These are phyloP conservation scores for Colletotrichum echinochloae DNA, from an alignment of 2,329 filamentous ascomycete species.

Conservation along the genomic window DNA sequence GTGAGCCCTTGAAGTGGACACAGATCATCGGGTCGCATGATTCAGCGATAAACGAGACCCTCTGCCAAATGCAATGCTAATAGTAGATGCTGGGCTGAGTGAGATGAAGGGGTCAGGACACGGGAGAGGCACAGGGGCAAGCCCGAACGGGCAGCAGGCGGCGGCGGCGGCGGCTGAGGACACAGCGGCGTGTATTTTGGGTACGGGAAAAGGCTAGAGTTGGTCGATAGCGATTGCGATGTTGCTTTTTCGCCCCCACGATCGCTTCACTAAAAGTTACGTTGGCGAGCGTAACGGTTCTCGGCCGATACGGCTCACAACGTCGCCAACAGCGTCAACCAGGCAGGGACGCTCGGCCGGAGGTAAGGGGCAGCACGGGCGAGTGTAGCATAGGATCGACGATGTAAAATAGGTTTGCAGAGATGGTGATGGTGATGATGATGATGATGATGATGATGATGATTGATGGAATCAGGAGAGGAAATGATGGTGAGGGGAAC, in stretches of 20 bases:
- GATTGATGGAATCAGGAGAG: background rate
- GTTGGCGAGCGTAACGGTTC: background rate
- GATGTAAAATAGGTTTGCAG: background rate
- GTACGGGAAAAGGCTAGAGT: background rate
- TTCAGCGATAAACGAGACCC: conserved; percentile 1
- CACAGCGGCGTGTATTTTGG: background rate
- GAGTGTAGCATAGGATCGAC: background rate
- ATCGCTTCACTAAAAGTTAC: background rate
- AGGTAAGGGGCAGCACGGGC: background rate
- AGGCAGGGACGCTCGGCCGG: background rate
- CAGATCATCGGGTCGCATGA: background rate
- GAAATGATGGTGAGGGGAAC: background rate
- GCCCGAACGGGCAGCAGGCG: background rate
- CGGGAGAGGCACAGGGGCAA: no score
- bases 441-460: background rate
- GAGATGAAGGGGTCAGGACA: background rate
- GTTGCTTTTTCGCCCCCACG: conserved; percentile 7
- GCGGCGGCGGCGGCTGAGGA: background rate
- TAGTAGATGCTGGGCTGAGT: background rate
- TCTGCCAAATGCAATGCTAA: background rate
- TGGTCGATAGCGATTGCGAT: background rate
- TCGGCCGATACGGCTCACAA: background rate
- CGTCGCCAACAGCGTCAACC: background rate
- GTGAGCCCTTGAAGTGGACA: background rate
- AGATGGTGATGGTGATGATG: background rate